Percentiles rank a stretch among this genome's conserved stretches.
phyloP scores from a whole-genome alignment of 2,329 filamentous ascomycete genomes.

The Aureobasidium uvarum region DNA sequence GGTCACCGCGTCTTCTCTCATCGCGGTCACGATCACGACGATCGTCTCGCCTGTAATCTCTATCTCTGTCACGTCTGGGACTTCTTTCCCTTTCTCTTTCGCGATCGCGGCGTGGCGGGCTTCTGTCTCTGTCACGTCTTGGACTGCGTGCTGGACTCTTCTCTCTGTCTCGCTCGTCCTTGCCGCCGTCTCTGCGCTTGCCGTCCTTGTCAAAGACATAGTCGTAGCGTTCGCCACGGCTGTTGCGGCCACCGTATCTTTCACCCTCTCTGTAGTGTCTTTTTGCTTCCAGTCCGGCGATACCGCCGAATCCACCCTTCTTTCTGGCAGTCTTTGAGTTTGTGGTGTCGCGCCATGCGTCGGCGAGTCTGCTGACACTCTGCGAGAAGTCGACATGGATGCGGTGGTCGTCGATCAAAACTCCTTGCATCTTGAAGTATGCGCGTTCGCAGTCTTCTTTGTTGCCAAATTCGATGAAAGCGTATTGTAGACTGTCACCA shows the following conservation, averaged over 20 bases:
- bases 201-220: conserved; percentile 76
- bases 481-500: conserved; percentile 92
- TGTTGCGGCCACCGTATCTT: conserved; percentile 41
- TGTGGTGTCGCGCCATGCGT: conserved; percentile 82
- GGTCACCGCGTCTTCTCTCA: conserved; percentile 9
- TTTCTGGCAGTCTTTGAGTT: conserved; percentile 71
- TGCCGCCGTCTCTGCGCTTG: conserved; percentile 29
- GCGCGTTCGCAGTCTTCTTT: conserved; percentile 91
- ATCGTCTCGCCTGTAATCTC: conserved; percentile 21
- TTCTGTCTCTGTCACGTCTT: conserved; percentile 28
- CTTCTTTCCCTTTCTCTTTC: conserved; percentile 12
- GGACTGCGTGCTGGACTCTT: conserved; percentile 34
- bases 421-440: conserved; percentile 98
- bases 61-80: conserved; percentile 25
- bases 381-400: conserved; percentile 99
- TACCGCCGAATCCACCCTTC: conserved; percentile 84
- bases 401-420: conserved; percentile 92
- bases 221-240: conserved; percentile 56
- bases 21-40: conserved; percentile 6
- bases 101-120: conserved; percentile 12
- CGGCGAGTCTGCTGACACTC: conserved; percentile 81
- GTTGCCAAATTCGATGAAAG: conserved; percentile 94
- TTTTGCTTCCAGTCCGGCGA: conserved; percentile 82
- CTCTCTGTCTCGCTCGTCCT: conserved; percentile 27
- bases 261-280: conserved; percentile 72